These are phyloP conservation scores for Fragaria vesca DNA, from an alignment of 306 rosid genomes.

Conservation along the genomic window DNA sequence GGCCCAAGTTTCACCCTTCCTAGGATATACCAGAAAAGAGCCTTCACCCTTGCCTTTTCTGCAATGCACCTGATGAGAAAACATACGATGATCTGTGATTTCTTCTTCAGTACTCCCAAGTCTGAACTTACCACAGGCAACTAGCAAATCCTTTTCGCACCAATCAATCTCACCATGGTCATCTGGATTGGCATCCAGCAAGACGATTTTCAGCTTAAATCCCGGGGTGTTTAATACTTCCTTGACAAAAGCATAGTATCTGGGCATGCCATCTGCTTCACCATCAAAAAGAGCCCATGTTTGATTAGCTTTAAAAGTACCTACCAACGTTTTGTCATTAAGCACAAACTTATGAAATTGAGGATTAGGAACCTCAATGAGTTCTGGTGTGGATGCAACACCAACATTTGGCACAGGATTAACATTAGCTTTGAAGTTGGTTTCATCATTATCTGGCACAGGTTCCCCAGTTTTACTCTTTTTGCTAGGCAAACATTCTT, in stretches of 20 bases:
- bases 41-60: constrained; percentile 31
- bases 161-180: constrained; percentile 49
- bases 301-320: constrained; percentile 53
- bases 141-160: constrained; percentile 51
- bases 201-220: constrained; percentile 56
- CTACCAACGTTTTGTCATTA: constrained; percentile 45
- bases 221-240: constrained; percentile 49
- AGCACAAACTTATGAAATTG: constrained; percentile 61
- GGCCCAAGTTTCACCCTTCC: constrained; percentile 91
- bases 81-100: constrained; percentile 38
- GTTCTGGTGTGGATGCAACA: constrained; percentile 11
- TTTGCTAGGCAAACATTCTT: constrained; percentile 26
- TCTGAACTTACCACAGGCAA: constrained; percentile 61
- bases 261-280: constrained; percentile 64
- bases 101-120: constrained; percentile 41
- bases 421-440: constrained; percentile 21
- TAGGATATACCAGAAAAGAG: constrained; percentile 56
- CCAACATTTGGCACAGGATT: constrained; percentile 26
- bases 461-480: constrained; percentile 33
- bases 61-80: constrained; percentile 66
- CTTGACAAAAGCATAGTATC: constrained; percentile 67
- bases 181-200: constrained; percentile 67
- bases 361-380: constrained; percentile 47
- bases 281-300: constrained; percentile 68
- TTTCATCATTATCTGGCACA: constrained; percentile 31